Evolutionary conservation across 345 rosid genomes (phyloP).

Genomic region (Eucalyptus rudis): DNA sequence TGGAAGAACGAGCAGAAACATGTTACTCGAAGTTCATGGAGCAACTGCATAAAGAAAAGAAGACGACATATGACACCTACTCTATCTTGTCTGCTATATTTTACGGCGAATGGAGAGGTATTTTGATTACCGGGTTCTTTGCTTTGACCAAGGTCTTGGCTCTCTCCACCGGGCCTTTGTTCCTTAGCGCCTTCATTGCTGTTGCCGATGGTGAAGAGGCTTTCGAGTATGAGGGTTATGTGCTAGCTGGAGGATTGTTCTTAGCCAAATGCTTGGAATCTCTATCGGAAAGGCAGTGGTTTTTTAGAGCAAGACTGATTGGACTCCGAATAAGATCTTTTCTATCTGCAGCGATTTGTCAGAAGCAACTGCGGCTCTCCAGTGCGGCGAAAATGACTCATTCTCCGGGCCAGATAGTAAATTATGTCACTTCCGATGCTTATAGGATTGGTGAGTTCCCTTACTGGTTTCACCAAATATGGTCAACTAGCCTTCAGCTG

Average conservation of each 20-base stretch:
- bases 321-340: slow-evolving; percentile 34
- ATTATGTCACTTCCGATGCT: slow-evolving; percentile 30
- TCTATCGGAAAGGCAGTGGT: slow-evolving; percentile 39
- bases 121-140: slow-evolving; percentile 24
- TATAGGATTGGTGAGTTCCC: slow-evolving; percentile 31
- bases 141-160: slow-evolving; percentile 34
- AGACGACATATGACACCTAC: slow-evolving; percentile 3
- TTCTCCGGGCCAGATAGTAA: slow-evolving; percentile 27
- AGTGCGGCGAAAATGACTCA: slow-evolving; percentile 14
- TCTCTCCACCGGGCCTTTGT: slow-evolving; percentile 27
- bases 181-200: slow-evolving; percentile 28
- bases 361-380: slow-evolving; percentile 32
- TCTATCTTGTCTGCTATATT: slow-evolving; percentile 14
- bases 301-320: slow-evolving; percentile 14
- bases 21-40: slow-evolving; percentile 21
- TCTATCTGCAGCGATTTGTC: slow-evolving; percentile 30
- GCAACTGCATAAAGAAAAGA: slow-evolving; percentile 1
- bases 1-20: slow-evolving; percentile 16
- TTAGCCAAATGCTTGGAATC: slow-evolving; percentile 37
- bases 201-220: slow-evolving; percentile 17
- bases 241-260: slow-evolving; percentile 12
- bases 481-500: slow-evolving; percentile 28
- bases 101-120: slow-evolving; percentile 15
- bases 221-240: slow-evolving; percentile 17
- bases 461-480: slow-evolving; percentile 32